These are phyloP conservation scores for Schwanniomyces occidentalis DNA, from an alignment of 805 yeast species.

Conservation along the genomic window DNA sequence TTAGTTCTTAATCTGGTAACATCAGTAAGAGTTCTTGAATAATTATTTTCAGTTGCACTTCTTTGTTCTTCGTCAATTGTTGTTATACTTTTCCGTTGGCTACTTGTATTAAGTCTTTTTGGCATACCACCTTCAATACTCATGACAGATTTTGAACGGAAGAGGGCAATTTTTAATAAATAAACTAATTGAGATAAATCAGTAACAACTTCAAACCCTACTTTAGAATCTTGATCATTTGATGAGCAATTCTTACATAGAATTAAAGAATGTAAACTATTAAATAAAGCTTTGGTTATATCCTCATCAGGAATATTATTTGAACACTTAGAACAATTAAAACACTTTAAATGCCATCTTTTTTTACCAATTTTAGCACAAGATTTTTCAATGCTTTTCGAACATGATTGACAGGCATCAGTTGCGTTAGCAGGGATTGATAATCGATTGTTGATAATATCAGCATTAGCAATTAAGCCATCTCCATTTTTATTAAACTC, in stretches of 20 bases:
- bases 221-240: conserved; percentile 44
- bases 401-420: conserved; percentile 74
- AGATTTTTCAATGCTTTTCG: conserved; percentile 78
- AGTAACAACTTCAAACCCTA: conserved; percentile 64
- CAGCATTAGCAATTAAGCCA: background rate
- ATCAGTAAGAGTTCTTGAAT: conserved; percentile 70
- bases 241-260: conserved; percentile 66
- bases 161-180: conserved; percentile 79
- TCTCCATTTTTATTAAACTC: conserved; percentile 4
- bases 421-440: conserved; percentile 60
- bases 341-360: conserved; percentile 84
- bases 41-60: conserved; percentile 41
- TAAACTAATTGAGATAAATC: conserved; percentile 73
- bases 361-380: conserved; percentile 61
- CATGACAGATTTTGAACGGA: conserved; percentile 69
- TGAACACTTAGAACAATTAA: conserved; percentile 62
- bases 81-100: conserved; percentile 1
- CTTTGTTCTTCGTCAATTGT: conserved; percentile 7
- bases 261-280: conserved; percentile 33
- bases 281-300: conserved; percentile 48
- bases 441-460: conserved; percentile 19
- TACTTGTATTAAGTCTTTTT: conserved; percentile 1
- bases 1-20: conserved; percentile 73
- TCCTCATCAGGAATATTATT: conserved; percentile 32
- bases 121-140: conserved; percentile 10